These are phyloP conservation scores for Phytophthora tubulina DNA, from an alignment of 352 stramenopile species.

Conservation along the genomic window DNA sequence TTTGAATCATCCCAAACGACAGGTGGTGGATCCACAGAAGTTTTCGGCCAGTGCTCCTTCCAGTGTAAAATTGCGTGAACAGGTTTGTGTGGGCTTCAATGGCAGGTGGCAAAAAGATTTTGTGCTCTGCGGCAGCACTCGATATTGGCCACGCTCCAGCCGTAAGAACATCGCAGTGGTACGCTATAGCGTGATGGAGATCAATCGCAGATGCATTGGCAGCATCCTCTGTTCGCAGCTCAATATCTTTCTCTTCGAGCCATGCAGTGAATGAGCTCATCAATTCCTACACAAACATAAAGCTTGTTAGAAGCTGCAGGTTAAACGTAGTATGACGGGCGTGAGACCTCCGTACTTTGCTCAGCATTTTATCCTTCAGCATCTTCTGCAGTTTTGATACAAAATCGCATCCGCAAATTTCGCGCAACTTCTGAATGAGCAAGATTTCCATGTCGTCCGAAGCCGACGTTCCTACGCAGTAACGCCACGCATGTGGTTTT, in stretches of 20 bases:
- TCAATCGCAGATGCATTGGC: constrained; percentile 55
- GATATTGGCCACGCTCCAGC: constrained; percentile 88
- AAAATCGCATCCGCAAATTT: constrained; percentile 88
- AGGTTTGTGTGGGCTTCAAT: constrained; percentile 72
- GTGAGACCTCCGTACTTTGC: constrained; percentile 57
- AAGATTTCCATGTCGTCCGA: constrained; percentile 82
- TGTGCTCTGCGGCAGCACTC: constrained; percentile 57
- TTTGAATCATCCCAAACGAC: constrained; percentile 78
- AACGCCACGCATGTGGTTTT: not conserved
- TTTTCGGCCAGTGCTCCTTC: constrained; percentile 78
- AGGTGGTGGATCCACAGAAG: constrained; percentile 84
- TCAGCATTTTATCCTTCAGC: constrained; percentile 88
- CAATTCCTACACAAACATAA: constrained; percentile 59
- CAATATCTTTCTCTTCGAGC: constrained; percentile 70
- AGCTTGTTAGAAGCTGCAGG: constrained; percentile 6
- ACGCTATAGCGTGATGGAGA: constrained; percentile 67
- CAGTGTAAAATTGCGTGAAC: constrained; percentile 88
- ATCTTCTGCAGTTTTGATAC: constrained; percentile 92
- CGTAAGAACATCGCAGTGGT: constrained; percentile 86
- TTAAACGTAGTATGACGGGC: not conserved
- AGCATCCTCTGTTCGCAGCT: constrained; percentile 48
- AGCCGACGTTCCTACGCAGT: constrained; percentile 58
- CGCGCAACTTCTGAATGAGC: constrained; percentile 85
- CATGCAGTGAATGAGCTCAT: constrained; percentile 73
- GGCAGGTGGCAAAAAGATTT: constrained; percentile 64